Evolutionary conservation across 345 rosid genomes (phyloP), one percentile per base, ranked within the genome.

Genomic region (Litchi chinensis): DNA sequence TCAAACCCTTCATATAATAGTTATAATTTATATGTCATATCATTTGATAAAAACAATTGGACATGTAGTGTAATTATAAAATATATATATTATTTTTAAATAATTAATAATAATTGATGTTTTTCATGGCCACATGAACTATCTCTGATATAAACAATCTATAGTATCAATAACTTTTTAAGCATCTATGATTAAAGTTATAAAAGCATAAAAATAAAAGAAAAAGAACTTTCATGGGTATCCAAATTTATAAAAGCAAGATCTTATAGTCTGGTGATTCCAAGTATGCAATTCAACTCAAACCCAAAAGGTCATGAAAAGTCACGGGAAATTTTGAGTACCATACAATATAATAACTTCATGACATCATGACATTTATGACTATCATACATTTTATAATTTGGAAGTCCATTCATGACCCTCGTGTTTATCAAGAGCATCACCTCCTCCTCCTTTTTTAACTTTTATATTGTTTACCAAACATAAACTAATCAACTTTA

Each of bases 301-400:
- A 52, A 11, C 57, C 57, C 24, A 43, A 62, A 62, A 59, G 40
- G 67, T 40, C 48, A 57, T 73, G 26, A 59, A 60, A 74, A 74
- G 56, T 22, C 21, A 62, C 69, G 41, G 15, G 7, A 74, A 74
- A 74, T 74, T 62, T 62, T 74, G 16, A 74, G 68, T 62, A 63
- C 9, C 69, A 74, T 59, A 57, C 66, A 73, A 73, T 39, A 22
- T 37, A 60, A 65, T 41, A 22, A 74, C 21, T 62, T 62, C 15
- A 43, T 60, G 21, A 62, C 56, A 74, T 74, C 70, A 6, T 64
- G 21, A 15, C 70, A 75, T 64, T 52, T 26, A 46, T 75, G 77
- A 75, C 60, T 16, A 64, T 28, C 70, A 64, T 12, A 18, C 28
- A 43, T 65, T 57, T 73, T 60, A 19, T 71, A 32, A 18, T 50